These are phyloP conservation scores for Delonix regia DNA, from an alignment of 306 rosid genomes.

Conservation along the genomic window DNA sequence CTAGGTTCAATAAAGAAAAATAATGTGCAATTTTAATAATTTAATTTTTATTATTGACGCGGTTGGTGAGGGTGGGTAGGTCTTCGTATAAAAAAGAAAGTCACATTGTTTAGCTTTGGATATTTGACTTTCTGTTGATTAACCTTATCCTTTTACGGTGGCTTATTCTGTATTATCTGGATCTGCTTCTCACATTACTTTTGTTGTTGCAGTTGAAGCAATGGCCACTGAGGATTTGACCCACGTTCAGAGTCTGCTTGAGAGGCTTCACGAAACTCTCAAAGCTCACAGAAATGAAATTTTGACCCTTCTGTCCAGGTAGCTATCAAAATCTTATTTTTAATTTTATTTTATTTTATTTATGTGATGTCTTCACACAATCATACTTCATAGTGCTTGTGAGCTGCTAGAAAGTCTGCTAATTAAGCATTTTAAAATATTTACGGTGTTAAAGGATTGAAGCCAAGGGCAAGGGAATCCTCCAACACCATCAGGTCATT, in stretches of 20 bases:
- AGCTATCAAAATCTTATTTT: background rate
- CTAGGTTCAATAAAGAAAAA: slow-evolving; percentile 18
- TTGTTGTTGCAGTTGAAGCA: slow-evolving; percentile 15
- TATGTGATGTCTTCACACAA: background rate
- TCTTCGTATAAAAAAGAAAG: background rate
- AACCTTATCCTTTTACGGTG: slow-evolving; percentile 30
- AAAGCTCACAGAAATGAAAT: slow-evolving; percentile 45
- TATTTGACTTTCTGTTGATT: slow-evolving; percentile 36
- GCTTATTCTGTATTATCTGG: slow-evolving; percentile 3
- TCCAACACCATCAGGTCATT: slow-evolving; percentile 82
- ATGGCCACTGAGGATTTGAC: slow-evolving; percentile 43
- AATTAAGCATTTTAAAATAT: background rate
- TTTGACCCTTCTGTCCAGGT: slow-evolving; percentile 51
- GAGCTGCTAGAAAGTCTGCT: background rate
- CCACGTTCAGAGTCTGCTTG: slow-evolving; percentile 40
- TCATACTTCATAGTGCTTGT: background rate
- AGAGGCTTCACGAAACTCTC: slow-evolving; percentile 55
- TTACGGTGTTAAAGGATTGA: slow-evolving; percentile 41
- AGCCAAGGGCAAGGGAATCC: slow-evolving; percentile 86
- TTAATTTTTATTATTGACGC: background rate
- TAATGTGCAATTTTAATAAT: slow-evolving; percentile 6
- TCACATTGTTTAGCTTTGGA: slow-evolving; percentile 4
- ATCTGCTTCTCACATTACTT: background rate
- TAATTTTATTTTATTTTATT: too few species aligned
- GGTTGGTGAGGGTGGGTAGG: slow-evolving; percentile 45